Conservation (phyloP, 352 stramenopile species). For the Globisporangium spinosum region DNA sequence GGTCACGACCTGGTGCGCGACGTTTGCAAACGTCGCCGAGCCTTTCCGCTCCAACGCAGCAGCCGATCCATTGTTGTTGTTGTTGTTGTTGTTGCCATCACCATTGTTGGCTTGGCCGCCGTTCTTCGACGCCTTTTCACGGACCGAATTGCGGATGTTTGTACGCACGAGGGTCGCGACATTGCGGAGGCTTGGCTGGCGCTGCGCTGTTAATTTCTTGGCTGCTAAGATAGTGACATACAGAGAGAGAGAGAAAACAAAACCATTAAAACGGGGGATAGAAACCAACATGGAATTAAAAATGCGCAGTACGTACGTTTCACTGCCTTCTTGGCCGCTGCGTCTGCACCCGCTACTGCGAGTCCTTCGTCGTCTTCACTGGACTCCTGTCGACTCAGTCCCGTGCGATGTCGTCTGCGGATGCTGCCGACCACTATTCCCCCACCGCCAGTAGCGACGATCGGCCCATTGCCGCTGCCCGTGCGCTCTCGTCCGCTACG, state of each 20-base stretch:
- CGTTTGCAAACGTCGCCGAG: slow-evolving; percentile 54
- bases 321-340: slow-evolving; percentile 3
- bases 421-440: slow-evolving; percentile 17
- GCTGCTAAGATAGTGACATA: background rate
- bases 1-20: slow-evolving; percentile 73
- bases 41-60: slow-evolving; percentile 21
- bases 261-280: background rate
- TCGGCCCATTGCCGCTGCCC: slow-evolving; percentile 24
- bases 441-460: background rate
- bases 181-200: slow-evolving; percentile 54
- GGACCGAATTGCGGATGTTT: slow-evolving; percentile 43
- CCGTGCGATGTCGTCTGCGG: slow-evolving; percentile 13
- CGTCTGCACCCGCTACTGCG: background rate
- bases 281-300: background rate
- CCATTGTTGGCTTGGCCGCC: background rate
- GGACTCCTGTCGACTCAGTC: slow-evolving; percentile 20
- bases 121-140: slow-evolving; percentile 9
- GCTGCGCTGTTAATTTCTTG: slow-evolving; percentile 26
- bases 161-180: slow-evolving; percentile 60
- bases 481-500: slow-evolving; percentile 21
- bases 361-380: slow-evolving; percentile 30
- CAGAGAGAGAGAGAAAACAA: background rate
- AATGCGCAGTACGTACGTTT: slow-evolving; percentile 11
- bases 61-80: background rate
- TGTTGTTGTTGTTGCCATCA: slow-evolving; percentile 4